These are phyloP conservation scores for Wallacemonas sp. DNA, from an alignment of 208 protist genomes.

Conservation along the genomic window DNA sequence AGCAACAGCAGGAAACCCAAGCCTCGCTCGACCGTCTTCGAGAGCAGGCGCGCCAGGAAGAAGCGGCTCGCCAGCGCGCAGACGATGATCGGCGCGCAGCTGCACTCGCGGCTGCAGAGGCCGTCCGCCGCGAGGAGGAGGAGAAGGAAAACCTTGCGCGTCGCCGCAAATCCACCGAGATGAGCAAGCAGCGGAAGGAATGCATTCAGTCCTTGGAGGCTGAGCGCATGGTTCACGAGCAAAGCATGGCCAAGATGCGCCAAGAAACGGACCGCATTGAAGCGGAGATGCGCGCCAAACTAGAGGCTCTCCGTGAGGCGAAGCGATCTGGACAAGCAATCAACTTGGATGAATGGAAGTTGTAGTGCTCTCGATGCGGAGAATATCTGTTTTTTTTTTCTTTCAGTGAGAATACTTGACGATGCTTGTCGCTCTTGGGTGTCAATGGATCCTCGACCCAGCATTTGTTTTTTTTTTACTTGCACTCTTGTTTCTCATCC, in stretches of 20 bases:
- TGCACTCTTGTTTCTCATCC: background rate
- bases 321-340: constrained; percentile 76
- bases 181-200: constrained; percentile 60
- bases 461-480: background rate
- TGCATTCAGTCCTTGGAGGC: constrained; percentile 65
- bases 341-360: constrained; percentile 84
- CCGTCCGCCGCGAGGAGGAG: constrained; percentile 33
- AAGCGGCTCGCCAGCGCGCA: constrained; percentile 39
- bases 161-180: constrained; percentile 49
- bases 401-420: no score
- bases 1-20: constrained; percentile 44
- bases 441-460: no score
- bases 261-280: constrained; percentile 86
- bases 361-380: constrained; percentile 27
- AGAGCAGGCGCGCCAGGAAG: constrained; percentile 36
- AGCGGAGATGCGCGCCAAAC: constrained; percentile 84
- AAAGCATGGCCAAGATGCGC: constrained; percentile 78
- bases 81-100: constrained; percentile 47
- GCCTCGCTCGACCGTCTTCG: constrained; percentile 42
- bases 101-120: constrained; percentile 42
- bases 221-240: constrained; percentile 66
- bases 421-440: no score
- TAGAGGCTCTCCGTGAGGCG: constrained; percentile 82
- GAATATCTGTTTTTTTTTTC: background rate
- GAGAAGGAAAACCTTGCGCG: constrained; percentile 53